Conservation (phyloP, 495 filamentous ascomycete genomes). For the Neurospora sp. region DNA sequence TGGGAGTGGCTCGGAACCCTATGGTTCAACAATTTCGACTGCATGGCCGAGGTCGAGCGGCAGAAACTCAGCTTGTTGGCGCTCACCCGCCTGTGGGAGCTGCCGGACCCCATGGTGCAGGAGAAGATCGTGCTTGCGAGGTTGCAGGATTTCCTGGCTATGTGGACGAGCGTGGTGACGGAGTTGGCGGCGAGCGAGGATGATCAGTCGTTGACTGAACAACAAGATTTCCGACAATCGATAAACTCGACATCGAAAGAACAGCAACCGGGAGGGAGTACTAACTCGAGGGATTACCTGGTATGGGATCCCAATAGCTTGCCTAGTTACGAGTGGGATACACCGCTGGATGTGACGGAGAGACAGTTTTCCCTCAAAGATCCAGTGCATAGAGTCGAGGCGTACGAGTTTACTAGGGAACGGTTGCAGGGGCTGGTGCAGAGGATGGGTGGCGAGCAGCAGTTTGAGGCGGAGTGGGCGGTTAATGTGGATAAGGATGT, state of each 20-base stretch:
- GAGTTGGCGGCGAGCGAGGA: constrained; percentile 27
- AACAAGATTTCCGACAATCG: not conserved
- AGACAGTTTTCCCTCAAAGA: constrained; percentile 50
- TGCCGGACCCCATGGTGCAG: constrained; percentile 37
- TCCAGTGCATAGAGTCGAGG: constrained; percentile 59
- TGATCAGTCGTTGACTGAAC: not conserved
- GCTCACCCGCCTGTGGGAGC: constrained; percentile 68
- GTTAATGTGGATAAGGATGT: constrained; percentile 83
- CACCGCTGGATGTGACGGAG: constrained; percentile 45
- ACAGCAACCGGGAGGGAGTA: not conserved
- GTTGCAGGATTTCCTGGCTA: constrained; percentile 43
- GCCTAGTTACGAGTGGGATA: constrained; percentile 57
- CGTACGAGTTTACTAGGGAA: constrained; percentile 59
- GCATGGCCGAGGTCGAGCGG: constrained; percentile 59
- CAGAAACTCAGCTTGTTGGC: constrained; percentile 78
- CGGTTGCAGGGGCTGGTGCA: constrained; percentile 56
- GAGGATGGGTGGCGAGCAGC: constrained; percentile 58
- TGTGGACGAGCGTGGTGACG: constrained; percentile 41
- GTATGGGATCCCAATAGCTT: constrained; percentile 56
- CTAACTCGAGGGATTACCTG: constrained; percentile 29
- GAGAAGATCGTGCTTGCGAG: constrained; percentile 34
- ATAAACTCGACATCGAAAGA: not conserved
- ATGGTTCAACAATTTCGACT: constrained; percentile 84
- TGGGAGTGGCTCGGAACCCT: constrained; percentile 69
- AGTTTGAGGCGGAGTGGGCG: constrained; percentile 70